Conservation (phyloP, 2,329 filamentous ascomycete species). For the Stagonosporopsis vannaccii region DNA sequence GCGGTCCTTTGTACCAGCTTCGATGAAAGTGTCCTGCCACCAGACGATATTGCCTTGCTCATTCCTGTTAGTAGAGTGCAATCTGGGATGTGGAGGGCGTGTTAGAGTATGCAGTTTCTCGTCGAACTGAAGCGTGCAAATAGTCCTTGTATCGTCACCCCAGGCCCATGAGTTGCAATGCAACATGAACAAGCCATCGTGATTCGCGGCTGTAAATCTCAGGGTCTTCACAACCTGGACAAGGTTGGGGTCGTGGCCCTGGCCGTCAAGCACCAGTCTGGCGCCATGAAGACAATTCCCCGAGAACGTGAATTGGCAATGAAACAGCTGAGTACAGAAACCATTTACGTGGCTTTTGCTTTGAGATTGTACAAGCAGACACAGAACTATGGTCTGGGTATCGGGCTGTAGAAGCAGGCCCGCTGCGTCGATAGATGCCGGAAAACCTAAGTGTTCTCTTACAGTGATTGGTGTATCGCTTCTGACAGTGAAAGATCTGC, state of each 20-base stretch:
- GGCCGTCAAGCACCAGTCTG: not conserved
- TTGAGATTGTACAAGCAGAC: not conserved
- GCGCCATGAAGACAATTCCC: slow-evolving; percentile 11
- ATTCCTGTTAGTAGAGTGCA: not conserved
- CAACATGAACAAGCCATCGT: slow-evolving; percentile 11
- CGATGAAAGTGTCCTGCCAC: slow-evolving; percentile 28
- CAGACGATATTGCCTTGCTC: slow-evolving; percentile 7
- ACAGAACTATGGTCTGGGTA: slow-evolving; percentile 19
- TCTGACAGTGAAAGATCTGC: slow-evolving; percentile 30
- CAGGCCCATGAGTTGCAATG: not conserved
- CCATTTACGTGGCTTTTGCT: not conserved
- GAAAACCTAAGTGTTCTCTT: not conserved
- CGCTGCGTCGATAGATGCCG: too few relatives aligned
- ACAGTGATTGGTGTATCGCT: not conserved
- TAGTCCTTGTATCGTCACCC: too few relatives aligned
- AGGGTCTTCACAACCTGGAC: not conserved
- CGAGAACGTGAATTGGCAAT: slow-evolving; percentile 21
- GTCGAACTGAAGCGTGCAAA: slow-evolving; percentile 20
- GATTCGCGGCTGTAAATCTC: slow-evolving; percentile 2
- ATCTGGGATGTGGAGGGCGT: not conserved
- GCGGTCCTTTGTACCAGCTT: not conserved
- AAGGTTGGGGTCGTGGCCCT: not conserved
- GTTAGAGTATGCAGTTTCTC: slow-evolving; percentile 20
- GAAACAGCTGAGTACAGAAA: not conserved
- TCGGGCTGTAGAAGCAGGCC: slow-evolving; percentile 21